Conservation (phyloP, 768 basidiomycete species). For the Kwoniella bestiolae region DNA sequence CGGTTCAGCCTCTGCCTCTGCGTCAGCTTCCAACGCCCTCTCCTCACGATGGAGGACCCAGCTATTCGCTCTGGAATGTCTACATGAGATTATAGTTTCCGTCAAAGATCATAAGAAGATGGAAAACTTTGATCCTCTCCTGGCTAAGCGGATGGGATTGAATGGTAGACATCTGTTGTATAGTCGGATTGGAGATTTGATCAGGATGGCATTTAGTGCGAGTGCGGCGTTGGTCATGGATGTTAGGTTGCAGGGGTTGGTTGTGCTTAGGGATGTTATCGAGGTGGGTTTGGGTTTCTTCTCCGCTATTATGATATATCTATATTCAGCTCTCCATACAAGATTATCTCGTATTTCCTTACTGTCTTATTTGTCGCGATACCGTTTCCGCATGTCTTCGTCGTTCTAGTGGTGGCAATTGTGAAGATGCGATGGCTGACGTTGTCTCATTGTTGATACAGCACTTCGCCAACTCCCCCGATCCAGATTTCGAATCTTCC, state of each 20-base stretch:
- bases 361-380: no score
- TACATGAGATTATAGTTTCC: slow-evolving; percentile 83
- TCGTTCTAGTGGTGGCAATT: no score
- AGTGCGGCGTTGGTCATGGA: slow-evolving; percentile 95
- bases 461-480: slow-evolving; percentile 84
- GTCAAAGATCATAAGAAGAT: slow-evolving; percentile 72
- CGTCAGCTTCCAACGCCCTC: slow-evolving; percentile 32
- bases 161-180: slow-evolving; percentile 68
- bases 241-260: slow-evolving; percentile 85
- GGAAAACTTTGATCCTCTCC: slow-evolving; percentile 81
- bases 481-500: slow-evolving; percentile 89
- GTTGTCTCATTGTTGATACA: slow-evolving; percentile 52
- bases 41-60: slow-evolving; percentile 92
- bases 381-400: no score
- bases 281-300: slow-evolving; percentile 68
- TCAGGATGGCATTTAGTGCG: slow-evolving; percentile 97
- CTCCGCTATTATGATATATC: neutral
- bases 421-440: no score
- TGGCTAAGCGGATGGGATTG: slow-evolving; percentile 60
- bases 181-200: slow-evolving; percentile 85
- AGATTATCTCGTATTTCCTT: no score
- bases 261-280: slow-evolving; percentile 89
- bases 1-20: slow-evolving; percentile 26
- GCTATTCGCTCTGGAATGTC: slow-evolving; percentile 86
- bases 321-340: neutral